A percentile compares a stretch with the other conserved stretches of the same genome.
Evolutionary conservation across 2,329 filamentous ascomycete species (phyloP).

Genomic region (Elsinoe ampelina): DNA sequence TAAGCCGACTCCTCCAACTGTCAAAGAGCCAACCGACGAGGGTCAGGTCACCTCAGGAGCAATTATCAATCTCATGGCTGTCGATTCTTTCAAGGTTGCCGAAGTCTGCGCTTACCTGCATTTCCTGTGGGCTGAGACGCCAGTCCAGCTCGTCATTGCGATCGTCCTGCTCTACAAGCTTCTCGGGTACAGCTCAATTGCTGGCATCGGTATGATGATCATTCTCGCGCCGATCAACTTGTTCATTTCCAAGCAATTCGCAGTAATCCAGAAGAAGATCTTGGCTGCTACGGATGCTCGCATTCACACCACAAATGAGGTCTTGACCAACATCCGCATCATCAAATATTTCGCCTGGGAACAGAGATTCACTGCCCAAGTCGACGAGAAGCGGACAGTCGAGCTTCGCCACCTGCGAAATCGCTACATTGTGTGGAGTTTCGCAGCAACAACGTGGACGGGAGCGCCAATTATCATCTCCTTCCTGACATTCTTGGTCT

Average conservation of each 20-base stretch:
- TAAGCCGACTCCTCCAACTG: conserved; percentile 34
- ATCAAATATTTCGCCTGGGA: conserved; percentile 99
- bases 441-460: conserved; percentile 91
- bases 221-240: conserved; percentile 86
- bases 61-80: conserved; percentile 99
- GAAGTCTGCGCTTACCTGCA: conserved; percentile 93
- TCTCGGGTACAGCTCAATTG: conserved; percentile 86
- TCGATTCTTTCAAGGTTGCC: conserved; percentile 97
- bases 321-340: conserved; percentile 93
- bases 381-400: conserved; percentile 74
- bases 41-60: conserved; percentile 88
- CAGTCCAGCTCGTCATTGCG: conserved; percentile 76
- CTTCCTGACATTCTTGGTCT: conserved; percentile 90
- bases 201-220: conserved; percentile 83
- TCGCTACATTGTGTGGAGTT: conserved; percentile 84
- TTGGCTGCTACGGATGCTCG: conserved; percentile 89
- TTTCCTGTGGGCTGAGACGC: conserved; percentile 86
- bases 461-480: conserved; percentile 91
- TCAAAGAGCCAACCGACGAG: conserved; percentile 25
- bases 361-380: conserved; percentile 72
- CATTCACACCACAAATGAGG: conserved; percentile 93
- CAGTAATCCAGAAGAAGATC: conserved; percentile 78
- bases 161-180: conserved; percentile 78
- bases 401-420: conserved; percentile 72
- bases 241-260: conserved; percentile 75